Conservation (phyloP, 2,329 filamentous ascomycete genomes). For the Ceratocystis cubensis region DNA sequence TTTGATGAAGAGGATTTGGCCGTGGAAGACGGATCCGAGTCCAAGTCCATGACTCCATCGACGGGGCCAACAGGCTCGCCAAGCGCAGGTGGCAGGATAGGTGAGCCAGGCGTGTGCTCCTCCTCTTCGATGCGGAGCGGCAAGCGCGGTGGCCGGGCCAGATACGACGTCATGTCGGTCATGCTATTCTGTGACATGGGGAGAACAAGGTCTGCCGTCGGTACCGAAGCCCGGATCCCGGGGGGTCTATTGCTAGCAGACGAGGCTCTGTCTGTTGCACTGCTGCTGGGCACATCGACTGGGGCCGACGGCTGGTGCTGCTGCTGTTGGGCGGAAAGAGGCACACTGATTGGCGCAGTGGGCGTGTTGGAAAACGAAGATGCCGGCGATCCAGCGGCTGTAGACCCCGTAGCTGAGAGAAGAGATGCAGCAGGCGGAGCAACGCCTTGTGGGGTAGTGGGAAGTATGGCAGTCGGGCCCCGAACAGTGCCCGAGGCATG, state of each 20-base stretch:
- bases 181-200: conserved; percentile 44
- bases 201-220: conserved; percentile 22
- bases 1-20: conserved; percentile 47
- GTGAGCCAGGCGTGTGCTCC: conserved; percentile 76
- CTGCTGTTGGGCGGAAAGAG: conserved; percentile 7
- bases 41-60: conserved; percentile 31
- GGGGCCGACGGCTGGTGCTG: conserved; percentile 12
- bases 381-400: conserved; percentile 25
- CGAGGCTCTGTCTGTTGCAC: conserved; percentile 10
- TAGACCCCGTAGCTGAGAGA: conserved; percentile 47
- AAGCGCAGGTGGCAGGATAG: conserved; percentile 59
- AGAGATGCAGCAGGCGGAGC: conserved; percentile 51
- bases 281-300: conserved; percentile 19
- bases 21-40: conserved; percentile 37
- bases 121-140: conserved; percentile 92
- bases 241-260: conserved; percentile 8
- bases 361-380: background rate
- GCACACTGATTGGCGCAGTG: conserved; percentile 28
- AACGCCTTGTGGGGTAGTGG: conserved; percentile 42
- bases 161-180: conserved; percentile 49
- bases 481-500: background rate
- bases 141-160: conserved; percentile 67
- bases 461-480: conserved; percentile 28
- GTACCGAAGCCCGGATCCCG: conserved; percentile 17
- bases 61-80: conserved; percentile 34